Percentiles rank a stretch among this genome's conserved stretches.
These are phyloP conservation scores for Skeletonema costatum DNA, from an alignment of 108 stramenopile species.

Conservation along the genomic window DNA sequence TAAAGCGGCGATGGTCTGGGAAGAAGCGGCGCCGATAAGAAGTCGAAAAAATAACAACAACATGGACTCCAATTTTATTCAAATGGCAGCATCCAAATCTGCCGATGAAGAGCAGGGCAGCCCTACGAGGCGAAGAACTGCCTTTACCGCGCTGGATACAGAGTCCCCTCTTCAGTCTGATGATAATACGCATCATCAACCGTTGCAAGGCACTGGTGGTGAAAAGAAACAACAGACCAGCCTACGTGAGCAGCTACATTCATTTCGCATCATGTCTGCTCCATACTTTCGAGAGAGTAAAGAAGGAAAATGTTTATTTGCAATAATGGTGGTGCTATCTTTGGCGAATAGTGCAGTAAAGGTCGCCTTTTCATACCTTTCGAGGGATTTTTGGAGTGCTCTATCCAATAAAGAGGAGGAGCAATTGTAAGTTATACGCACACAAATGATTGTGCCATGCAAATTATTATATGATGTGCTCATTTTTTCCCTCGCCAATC, in stretches of 20 bases:
- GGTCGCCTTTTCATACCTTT: conserved; percentile 79
- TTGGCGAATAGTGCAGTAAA: conserved; percentile 72
- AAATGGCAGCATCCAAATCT: neutral
- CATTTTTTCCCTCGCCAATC: neutral
- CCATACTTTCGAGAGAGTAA: conserved; percentile 56
- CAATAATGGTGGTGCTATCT: conserved; percentile 57
- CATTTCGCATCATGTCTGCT: conserved; percentile 47
- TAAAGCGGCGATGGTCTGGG: neutral
- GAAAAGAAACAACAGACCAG: neutral
- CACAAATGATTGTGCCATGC: neutral
- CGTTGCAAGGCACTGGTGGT: neutral
- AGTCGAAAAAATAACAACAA: neutral
- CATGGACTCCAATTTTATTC: neutral
- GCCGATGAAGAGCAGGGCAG: neutral
- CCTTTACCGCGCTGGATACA: neutral
- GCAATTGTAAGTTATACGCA: conserved; percentile 35
- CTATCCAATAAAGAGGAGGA: conserved; percentile 64
- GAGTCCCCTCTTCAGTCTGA: neutral
- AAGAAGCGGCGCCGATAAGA: neutral
- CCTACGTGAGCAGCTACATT: conserved; percentile 26
- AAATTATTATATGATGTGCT: neutral
- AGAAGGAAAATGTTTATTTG: conserved; percentile 46
- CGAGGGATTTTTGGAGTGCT: conserved; percentile 81
- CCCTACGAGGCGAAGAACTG: neutral
- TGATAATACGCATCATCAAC: neutral